These are phyloP conservation scores for Daldinia concentrica DNA, from an alignment of 495 filamentous ascomycete genomes.

Conservation along the genomic window DNA sequence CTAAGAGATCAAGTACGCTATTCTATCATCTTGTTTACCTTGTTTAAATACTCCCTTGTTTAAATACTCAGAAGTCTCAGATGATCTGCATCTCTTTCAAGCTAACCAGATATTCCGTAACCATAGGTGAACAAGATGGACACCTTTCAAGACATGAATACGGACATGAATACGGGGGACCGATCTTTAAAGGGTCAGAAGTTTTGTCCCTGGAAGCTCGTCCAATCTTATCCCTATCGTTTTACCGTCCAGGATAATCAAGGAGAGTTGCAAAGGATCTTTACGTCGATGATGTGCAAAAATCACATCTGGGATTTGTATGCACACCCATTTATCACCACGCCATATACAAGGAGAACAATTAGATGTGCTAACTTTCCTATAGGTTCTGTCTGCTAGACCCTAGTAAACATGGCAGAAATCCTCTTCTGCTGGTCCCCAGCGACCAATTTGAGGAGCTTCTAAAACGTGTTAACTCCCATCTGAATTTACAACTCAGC, in stretches of 20 bases:
- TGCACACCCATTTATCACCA: slow-evolving; percentile 47
- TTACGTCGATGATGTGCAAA: slow-evolving; percentile 64
- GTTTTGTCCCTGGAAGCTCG: slow-evolving; percentile 69
- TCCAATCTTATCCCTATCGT: slow-evolving; percentile 68
- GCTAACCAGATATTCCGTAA: too few relatives aligned
- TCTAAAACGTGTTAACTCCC: slow-evolving; percentile 66
- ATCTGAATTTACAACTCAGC: slow-evolving; percentile 55
- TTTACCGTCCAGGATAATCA: slow-evolving; percentile 60
- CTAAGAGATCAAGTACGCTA: background rate
- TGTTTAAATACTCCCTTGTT: too few relatives aligned
- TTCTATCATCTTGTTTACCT: background rate
- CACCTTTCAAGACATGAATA: slow-evolving; percentile 13
- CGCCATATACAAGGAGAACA: background rate
- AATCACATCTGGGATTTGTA: slow-evolving; percentile 76
- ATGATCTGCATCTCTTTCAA: too few relatives aligned
- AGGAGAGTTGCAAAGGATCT: slow-evolving; percentile 61
- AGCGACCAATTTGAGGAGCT: slow-evolving; percentile 67
- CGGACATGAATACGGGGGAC: slow-evolving; percentile 43
- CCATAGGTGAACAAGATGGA: background rate
- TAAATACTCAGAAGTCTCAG: background rate
- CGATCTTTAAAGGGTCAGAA: slow-evolving; percentile 19
- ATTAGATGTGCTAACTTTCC: background rate
- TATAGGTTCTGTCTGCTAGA: slow-evolving; percentile 74
- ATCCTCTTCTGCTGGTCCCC: slow-evolving; percentile 71
- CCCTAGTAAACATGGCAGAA: slow-evolving; percentile 50